Conservation (phyloP, 1,139 yeast genomes). For the Tardiomyces blankii region DNA sequence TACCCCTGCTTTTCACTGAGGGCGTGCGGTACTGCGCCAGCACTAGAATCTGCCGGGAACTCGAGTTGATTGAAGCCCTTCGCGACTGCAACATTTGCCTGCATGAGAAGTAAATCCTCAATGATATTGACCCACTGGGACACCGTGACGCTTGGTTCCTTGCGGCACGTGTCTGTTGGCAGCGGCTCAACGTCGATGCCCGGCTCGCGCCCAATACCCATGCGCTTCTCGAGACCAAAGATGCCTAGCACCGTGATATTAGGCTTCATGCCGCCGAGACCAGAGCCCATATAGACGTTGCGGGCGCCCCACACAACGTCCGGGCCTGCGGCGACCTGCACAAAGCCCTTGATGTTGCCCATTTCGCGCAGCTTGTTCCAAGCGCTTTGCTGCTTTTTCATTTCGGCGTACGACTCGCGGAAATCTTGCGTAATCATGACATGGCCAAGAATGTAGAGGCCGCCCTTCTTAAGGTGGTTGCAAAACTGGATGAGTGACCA, state of each 20-base stretch:
- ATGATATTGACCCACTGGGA: conserved; percentile 86
- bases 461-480: conserved; percentile 90
- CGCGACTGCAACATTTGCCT: conserved; percentile 88
- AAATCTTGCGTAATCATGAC: conserved; percentile 55
- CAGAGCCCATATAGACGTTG: conserved; percentile 83
- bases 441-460: conserved; percentile 84
- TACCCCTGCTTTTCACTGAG: conserved; percentile 32
- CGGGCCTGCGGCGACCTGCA: conserved; percentile 84
- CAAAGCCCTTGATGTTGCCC: conserved; percentile 77
- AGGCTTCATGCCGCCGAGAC: conserved; percentile 95
- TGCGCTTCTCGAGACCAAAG: conserved; percentile 39
- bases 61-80: conserved; percentile 62
- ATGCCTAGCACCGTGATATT: conserved; percentile 88
- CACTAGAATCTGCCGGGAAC: conserved; percentile 32
- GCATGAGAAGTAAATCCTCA: conserved; percentile 87
- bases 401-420: conserved; percentile 52
- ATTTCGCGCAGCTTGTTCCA: conserved; percentile 78
- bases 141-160: conserved; percentile 57
- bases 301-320: conserved; percentile 93
- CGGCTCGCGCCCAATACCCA: conserved; percentile 9
- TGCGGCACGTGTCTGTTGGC: conserved; percentile 76
- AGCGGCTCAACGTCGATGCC: conserved; percentile 27
- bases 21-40: not conserved
- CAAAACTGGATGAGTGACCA: conserved; percentile 94
- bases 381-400: conserved; percentile 61